Conservation (phyloP, 1,284 basidiomycete species). For the Clitocybe nebularis region DNA sequence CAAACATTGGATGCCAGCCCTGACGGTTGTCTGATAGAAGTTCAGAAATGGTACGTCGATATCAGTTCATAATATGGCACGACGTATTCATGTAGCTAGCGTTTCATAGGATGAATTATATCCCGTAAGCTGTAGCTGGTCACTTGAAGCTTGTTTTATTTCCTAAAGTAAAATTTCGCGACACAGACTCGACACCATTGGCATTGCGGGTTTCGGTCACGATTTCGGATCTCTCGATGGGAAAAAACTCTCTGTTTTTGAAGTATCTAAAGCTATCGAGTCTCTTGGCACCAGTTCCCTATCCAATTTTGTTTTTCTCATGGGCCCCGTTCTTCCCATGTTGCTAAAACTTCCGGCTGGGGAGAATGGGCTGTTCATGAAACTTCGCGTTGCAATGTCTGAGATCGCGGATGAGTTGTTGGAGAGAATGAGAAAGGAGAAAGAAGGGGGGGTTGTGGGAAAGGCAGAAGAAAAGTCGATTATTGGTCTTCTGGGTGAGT, state of each 20-base stretch:
- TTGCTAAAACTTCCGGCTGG: conserved; percentile 41
- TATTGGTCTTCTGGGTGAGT: conserved; percentile 50
- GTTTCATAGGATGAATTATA: conserved; percentile 29
- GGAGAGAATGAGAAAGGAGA: conserved; percentile 37
- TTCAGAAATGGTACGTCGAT: too few relatives aligned
- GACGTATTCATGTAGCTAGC: background rate
- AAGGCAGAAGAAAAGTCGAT: conserved; percentile 45
- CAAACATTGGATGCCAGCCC: too few relatives aligned
- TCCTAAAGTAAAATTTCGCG: background rate
- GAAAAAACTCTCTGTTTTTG: conserved; percentile 38
- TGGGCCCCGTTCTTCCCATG: conserved; percentile 40
- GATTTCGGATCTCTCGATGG: conserved; percentile 53
- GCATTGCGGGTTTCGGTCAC: conserved; percentile 55
- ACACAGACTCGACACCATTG: conserved; percentile 51
- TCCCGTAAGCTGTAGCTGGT: conserved; percentile 22
- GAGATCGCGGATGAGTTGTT: conserved; percentile 46
- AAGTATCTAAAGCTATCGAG: conserved; percentile 42
- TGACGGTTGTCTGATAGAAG: too few relatives aligned
- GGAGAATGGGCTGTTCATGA: conserved; percentile 29
- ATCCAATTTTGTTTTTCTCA: conserved; percentile 30
- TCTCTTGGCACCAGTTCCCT: conserved; percentile 21
- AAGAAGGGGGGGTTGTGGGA: conserved; percentile 25
- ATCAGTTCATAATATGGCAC: background rate
- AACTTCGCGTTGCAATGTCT: conserved; percentile 36
- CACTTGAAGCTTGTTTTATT: background rate